Base-by-base conservation (phyloP, 73 alveolate species). In the Effrenium voratum region DNA sequence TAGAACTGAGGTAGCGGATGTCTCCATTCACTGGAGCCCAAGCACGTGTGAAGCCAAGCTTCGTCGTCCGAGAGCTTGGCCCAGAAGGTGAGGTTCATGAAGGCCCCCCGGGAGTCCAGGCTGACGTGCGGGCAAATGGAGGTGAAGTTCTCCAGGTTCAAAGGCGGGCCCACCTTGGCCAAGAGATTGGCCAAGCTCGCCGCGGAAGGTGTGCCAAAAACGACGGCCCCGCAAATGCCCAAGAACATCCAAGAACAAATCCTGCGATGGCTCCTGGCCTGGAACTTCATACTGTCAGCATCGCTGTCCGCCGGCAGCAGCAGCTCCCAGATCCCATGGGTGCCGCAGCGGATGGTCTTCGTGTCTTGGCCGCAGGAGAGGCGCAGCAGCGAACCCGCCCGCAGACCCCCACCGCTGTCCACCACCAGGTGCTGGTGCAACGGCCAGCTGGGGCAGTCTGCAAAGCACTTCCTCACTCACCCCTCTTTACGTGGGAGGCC, bases 21-120 rank as follows among this genome's bases (percentile, higher is more conserved):
- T n/a, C n/a, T n/a, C n/a, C n/a, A n/a, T n/a, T n/a, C n/a, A n/a
- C n/a, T n/a, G n/a, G n/a, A n/a, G n/a, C n/a, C n/a, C n/a, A n/a
- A n/a, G n/a, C n/a, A n/a, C n/a, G n/a, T n/a, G n/a, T n/a, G n/a
- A n/a, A n/a, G n/a, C n/a, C n/a, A n/a, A n/a, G n/a, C n/a, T n/a
- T 87, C 95, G 46, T 87, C 95, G n/a, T 60, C 95, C n/a, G 95
- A 87, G 26, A 87, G 49, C 84, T 87, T 87, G 83, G 95, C 60
- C 95, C 95, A 87, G 45, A 87, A 87, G 72, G 95, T 60, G 85
- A 87, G 60, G 46, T 87, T 87, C 72, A 43, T 41, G 72, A 87
- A n/a, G n/a, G n/a, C n/a, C n/a, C n/a, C n/a, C n/a, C n/a, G n/a
- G n/a, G n/a, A n/a, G n/a, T n/a, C n/a, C n/a, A 66, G 32, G 24